These are phyloP conservation scores for Yamadazyma atmosphaerica DNA, from an alignment of 1,139 yeast species.

Conservation along the genomic window DNA sequence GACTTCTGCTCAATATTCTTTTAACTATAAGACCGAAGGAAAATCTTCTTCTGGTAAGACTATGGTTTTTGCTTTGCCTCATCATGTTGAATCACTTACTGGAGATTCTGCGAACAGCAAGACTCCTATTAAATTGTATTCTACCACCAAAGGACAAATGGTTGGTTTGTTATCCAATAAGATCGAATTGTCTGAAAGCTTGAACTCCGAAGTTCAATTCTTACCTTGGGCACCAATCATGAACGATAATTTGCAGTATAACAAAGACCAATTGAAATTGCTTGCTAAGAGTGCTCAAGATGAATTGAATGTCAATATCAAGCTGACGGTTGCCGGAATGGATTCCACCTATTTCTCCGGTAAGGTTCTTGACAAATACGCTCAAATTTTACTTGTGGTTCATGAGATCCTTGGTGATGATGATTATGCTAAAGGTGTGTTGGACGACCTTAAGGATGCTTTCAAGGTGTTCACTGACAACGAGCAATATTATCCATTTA, in stretches of 20 bases:
- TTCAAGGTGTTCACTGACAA: constrained; percentile 50
- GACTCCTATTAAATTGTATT: constrained; percentile 52
- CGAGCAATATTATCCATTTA: constrained; percentile 56
- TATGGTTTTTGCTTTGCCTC: constrained; percentile 69
- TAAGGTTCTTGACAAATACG: constrained; percentile 73
- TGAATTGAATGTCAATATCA: constrained; percentile 61
- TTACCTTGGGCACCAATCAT: constrained; percentile 55
- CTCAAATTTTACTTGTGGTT: constrained; percentile 65
- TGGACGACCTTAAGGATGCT: constrained; percentile 53
- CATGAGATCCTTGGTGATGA: constrained; percentile 59
- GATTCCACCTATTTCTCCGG: constrained; percentile 67
- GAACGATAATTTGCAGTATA: constrained; percentile 37
- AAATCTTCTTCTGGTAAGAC: constrained; percentile 51
- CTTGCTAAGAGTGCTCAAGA: constrained; percentile 56
- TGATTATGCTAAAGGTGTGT: constrained; percentile 46
- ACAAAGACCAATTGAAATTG: constrained; percentile 49
- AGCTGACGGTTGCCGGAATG: constrained; percentile 45
- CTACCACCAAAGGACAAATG: constrained; percentile 71
- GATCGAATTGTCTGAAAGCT: constrained; percentile 50
- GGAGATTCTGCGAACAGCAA: constrained; percentile 30
- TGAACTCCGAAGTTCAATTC: constrained; percentile 52
- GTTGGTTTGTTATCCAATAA: constrained; percentile 54
- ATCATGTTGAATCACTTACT: constrained; percentile 58
- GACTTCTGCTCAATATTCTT: constrained; percentile 49
- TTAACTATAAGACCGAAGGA: constrained; percentile 56